Percentiles rank a stretch among this genome's conserved stretches.
phyloP scores from a whole-genome alignment of 2,329 filamentous ascomycete species.

The Hymenoscyphus albidus region DNA sequence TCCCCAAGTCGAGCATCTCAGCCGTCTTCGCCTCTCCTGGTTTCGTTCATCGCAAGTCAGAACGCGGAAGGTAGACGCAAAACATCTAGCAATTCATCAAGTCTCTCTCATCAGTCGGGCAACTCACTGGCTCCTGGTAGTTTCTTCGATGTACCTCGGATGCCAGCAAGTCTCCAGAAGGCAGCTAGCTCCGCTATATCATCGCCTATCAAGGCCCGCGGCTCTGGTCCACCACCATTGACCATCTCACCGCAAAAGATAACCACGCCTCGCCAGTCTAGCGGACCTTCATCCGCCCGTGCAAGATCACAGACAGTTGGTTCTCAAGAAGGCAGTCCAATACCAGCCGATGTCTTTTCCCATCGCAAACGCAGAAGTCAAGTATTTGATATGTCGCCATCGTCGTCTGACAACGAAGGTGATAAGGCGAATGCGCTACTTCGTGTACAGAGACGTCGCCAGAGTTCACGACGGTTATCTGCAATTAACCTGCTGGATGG shows the following conservation, averaged over 20 bases:
- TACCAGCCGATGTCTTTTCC: slow-evolving; percentile 60
- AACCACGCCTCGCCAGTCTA: slow-evolving; percentile 56
- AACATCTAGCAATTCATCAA: slow-evolving; percentile 84
- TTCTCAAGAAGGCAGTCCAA: slow-evolving; percentile 83
- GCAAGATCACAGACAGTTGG: slow-evolving; percentile 89
- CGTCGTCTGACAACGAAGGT: slow-evolving; percentile 95
- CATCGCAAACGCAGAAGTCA: slow-evolving; percentile 92
- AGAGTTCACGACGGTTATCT: slow-evolving; percentile 90
- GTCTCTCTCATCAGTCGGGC: slow-evolving; percentile 73
- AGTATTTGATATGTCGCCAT: slow-evolving; percentile 93
- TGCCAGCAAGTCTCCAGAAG: slow-evolving; percentile 56
- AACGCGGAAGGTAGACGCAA: slow-evolving; percentile 77
- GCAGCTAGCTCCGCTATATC: slow-evolving; percentile 50
- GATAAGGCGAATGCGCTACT: slow-evolving; percentile 86
- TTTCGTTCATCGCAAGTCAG: slow-evolving; percentile 88
- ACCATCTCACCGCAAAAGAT: slow-evolving; percentile 62
- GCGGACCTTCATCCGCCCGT: slow-evolving; percentile 62
- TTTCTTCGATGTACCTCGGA: slow-evolving; percentile 68
- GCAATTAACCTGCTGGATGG: slow-evolving; percentile 83
- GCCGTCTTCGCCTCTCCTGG: slow-evolving; percentile 84
- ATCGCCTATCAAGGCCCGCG: slow-evolving; percentile 55
- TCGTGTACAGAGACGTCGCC: slow-evolving; percentile 87
- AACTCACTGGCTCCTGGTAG: slow-evolving; percentile 65
- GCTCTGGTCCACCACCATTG: slow-evolving; percentile 43
- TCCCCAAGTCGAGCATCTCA: slow-evolving; percentile 85